A percentile compares a stretch with the other conserved stretches of the same genome.
Evolutionary conservation across 495 filamentous ascomycete species (phyloP).

Genomic region (Penicillium argentinense): DNA sequence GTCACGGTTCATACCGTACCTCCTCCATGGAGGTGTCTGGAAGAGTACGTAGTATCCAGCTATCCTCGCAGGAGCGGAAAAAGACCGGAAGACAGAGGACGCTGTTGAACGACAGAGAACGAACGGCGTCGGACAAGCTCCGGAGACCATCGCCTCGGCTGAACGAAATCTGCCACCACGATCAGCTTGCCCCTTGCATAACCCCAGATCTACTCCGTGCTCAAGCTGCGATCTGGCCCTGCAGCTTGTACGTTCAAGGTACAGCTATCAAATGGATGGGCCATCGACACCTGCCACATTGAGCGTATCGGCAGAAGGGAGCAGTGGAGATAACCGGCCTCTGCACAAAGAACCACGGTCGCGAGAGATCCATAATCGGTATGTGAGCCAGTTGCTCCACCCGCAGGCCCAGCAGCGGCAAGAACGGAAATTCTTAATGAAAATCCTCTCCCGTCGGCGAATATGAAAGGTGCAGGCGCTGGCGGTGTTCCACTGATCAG

Average conservation of each 20-base stretch:
- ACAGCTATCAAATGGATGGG: too few relatives aligned
- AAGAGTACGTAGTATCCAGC: too few relatives aligned
- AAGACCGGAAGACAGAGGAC: too few relatives aligned
- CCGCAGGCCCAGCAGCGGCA: not conserved
- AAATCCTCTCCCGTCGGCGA: constrained; percentile 6
- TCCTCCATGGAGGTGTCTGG: too few relatives aligned
- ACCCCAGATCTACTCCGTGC: constrained; percentile 26
- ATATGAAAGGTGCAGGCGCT: too few relatives aligned
- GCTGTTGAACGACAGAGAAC: too few relatives aligned
- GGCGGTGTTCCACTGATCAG: too few relatives aligned
- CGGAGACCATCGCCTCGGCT: constrained; percentile 1
- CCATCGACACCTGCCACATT: not conserved
- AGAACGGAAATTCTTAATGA: constrained; percentile 10
- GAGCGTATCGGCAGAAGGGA: constrained; percentile 6
- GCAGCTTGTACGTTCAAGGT: too few relatives aligned
- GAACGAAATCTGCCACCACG: constrained; percentile 17
- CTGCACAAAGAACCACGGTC: constrained; percentile 11
- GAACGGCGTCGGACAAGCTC: not conserved
- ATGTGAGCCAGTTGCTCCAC: constrained; percentile 7
- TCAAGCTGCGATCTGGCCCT: not conserved
- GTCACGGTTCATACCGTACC: too few relatives aligned
- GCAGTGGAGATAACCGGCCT: constrained; percentile 7
- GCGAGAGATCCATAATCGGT: constrained; percentile 3
- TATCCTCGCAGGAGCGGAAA: too few relatives aligned
- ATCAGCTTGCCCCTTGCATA: constrained; percentile 28